Evolutionary conservation across 148 eudicot genomes (phyloP), one percentile per base, ranked within the genome.

Genomic region (Spergularia bocconei): DNA sequence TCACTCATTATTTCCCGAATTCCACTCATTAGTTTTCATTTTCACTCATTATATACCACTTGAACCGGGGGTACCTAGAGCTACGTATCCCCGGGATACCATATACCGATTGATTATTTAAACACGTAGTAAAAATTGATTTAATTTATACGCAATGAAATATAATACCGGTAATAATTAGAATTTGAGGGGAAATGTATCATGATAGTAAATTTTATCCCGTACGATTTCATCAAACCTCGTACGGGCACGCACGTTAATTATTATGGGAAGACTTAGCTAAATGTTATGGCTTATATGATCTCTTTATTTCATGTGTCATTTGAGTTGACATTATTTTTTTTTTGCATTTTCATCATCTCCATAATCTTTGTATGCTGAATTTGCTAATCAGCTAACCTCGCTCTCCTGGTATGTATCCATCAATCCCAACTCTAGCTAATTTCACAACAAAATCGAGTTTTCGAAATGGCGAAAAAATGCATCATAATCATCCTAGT

Each of bases 401-500:
- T 29, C 17, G 0, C 41, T 0, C 0, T 4, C 21, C 19, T 38
- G 51, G 21, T 8, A 69, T 54, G 72, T 25, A 52, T 67, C 55
- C 25, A 67, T 20, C 70, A 67, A 44, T 15, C 23, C 68, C 38
- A 64, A 0, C 29, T 20, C 50, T 13, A 36, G 52, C 53, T 69
- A 13, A 7, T 51, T 58, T 4, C 47, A 25, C 60, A 20, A 25
- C 25, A 2, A 48, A 23, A 50, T 8, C 57, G 29, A 6, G 38
- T n/a, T 13, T 13, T 21, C 39, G 10, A 54, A 64, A 75, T 77
- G 79, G 20, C 61, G 5, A 77, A 61, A 77, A 56, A 19, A 7
- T 77, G 79, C 50, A 58, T 21, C 4, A 51, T 77, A 6, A 77
- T 77, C 39, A 54, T 77, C 51, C 2, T 77, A 50, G 69, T 70